A percentile compares a stretch with the other conserved stretches of the same genome.
Evolutionary conservation across 2,329 filamentous ascomycete species (phyloP).

Genomic region (Hypoxylon sp.): DNA sequence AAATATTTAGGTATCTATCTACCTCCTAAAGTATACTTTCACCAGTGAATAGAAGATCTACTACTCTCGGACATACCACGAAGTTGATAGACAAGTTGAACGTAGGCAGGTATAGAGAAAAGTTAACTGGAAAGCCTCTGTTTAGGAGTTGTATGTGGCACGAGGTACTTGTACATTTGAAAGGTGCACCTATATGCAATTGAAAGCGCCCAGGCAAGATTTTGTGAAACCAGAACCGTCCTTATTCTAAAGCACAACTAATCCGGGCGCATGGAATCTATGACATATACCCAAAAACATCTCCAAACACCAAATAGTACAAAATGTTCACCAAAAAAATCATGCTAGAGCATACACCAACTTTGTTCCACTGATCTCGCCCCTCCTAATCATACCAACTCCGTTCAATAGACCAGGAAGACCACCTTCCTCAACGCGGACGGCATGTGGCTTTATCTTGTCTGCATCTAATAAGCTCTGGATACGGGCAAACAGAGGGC

Average conservation of each 20-base stretch:
- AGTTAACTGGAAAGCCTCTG: not conserved
- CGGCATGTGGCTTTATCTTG: conserved; percentile 20
- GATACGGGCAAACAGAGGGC: conserved; percentile 18
- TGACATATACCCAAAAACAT: conserved; percentile 7
- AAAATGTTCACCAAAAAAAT: conserved; percentile 4
- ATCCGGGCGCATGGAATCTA: conserved; percentile 11
- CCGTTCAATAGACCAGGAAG: conserved; percentile 21
- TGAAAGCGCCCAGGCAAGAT: not conserved
- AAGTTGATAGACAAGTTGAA: not conserved
- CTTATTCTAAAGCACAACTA: conserved; percentile 5
- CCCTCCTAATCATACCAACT: conserved; percentile 20
- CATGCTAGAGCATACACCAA: conserved; percentile 22
- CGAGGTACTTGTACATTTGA: not conserved
- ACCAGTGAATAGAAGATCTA: not conserved
- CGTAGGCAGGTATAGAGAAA: not conserved
- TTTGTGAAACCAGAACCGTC: conserved; percentile 1
- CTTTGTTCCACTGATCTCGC: conserved; percentile 23
- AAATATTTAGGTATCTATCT: no score
- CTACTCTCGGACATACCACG: not conserved
- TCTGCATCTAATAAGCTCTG: conserved; percentile 6
- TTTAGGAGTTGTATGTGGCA: not conserved
- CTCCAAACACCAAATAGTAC: conserved; percentile 11
- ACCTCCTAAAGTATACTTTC: no score
- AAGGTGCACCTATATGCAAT: not conserved
- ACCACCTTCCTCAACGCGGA: conserved; percentile 19